Base-by-base conservation (phyloP, 2,329 filamentous ascomycete species). In the Ophiostoma montium region DNA sequence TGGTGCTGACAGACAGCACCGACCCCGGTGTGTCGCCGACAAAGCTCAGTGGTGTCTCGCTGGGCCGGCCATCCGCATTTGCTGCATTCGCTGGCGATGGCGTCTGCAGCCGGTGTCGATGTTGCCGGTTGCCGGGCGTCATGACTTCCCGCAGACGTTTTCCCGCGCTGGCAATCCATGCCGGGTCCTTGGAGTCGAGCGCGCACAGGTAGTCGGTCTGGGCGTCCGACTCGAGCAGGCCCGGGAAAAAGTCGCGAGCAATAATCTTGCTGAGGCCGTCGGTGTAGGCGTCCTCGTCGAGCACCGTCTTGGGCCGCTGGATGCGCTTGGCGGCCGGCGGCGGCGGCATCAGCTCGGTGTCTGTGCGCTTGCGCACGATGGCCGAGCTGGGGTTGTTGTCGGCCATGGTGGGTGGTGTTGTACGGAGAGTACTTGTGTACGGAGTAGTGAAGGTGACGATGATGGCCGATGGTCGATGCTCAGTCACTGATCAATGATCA, bases 261-360 rank as follows among this genome's bases (percentile, higher is more conserved):
- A 98, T 95, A 61, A 98, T 96, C 57, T 92, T 83, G 0, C 89
- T 95, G 27, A 98, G 72, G 1, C 86, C 84, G 51, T 88, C 80
- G 2, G 87, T 92, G 65, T 98, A 98, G 48, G 84, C 80, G 57
- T 98, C 90, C 71, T 98, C 92, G 63, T 95, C 87, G 27, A 98
- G 76, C 27, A 95, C 80, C 54, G 83, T 84, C 54, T 82, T 80
- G 0, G 92, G 92, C 47, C 92, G 78, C 66, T 95, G 95, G 60
- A 95, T 94, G 51, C 87, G 83, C 64, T 95, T 96, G 38, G 81
- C 71, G 0, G 80, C 75, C 4, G 88, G 86, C 6, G 90, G 89
- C 11, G 89, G 88, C 15, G 86, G 84, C 88, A 95, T 96, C 48
- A 94, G 69, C 49, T 84, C 79, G 23, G 69, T 75, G 51, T 86